Percentiles rank a stretch among this genome's conserved stretches.
Evolutionary conservation across 176 grass and related monocot species (phyloP).

Genomic region (Musa acuminata): DNA sequence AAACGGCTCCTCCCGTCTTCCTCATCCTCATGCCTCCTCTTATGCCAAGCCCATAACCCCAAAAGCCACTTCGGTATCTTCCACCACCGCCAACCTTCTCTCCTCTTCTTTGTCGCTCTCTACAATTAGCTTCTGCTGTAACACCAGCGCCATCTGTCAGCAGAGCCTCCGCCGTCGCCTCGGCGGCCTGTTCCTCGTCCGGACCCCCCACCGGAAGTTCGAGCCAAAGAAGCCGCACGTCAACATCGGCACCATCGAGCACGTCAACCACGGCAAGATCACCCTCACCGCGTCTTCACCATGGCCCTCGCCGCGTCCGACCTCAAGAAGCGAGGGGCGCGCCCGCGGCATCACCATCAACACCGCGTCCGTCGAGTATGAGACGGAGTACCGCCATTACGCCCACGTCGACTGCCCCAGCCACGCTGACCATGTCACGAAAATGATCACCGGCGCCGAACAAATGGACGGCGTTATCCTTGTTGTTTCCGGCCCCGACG

Average conservation of each 20-base stretch:
- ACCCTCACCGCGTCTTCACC: conserved; percentile 84
- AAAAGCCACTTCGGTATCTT: neutral
- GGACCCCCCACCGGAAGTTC: conserved; percentile 75
- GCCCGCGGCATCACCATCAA: conserved; percentile 96
- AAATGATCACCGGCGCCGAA: conserved; percentile 96
- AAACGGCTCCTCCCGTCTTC: conserved; percentile 26
- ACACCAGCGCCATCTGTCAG: neutral
- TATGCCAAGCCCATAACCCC: neutral
- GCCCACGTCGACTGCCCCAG: conserved; percentile 95
- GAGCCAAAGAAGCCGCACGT: conserved; percentile 87
- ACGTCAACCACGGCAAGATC: conserved; percentile 95
- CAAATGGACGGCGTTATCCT: conserved; percentile 99
- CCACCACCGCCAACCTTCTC: conserved; percentile 36
- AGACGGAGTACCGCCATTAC: conserved; percentile 88
- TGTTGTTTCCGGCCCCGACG: conserved; percentile 86
- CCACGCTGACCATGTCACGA: conserved; percentile 93
- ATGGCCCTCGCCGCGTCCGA: conserved; percentile 80
- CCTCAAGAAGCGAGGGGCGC: conserved; percentile 89
- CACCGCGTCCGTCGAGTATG: conserved; percentile 96
- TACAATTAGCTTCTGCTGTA: conserved; percentile 22
- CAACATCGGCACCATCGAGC: conserved; percentile 96
- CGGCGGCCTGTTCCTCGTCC: conserved; percentile 38
- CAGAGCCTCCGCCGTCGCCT: neutral
- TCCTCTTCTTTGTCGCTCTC: conserved; percentile 30
- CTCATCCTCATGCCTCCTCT: conserved; percentile 4